Conservation (phyloP, 345 rosid genomes). For the Brassica incana region DNA sequence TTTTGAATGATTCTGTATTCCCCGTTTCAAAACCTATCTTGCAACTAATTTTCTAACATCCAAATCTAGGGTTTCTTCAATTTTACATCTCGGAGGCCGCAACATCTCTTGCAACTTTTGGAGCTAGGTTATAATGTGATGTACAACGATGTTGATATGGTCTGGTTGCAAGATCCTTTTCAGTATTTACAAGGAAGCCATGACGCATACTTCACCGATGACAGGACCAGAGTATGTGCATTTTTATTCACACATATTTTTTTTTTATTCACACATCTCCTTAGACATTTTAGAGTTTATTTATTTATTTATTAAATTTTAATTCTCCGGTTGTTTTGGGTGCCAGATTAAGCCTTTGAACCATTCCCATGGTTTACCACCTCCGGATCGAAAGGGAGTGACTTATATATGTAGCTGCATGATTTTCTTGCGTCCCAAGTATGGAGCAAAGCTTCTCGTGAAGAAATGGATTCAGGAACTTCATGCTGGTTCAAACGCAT, state of each 20-base stretch:
- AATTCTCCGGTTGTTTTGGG: neutral
- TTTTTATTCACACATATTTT: neutral
- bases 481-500: constrained; percentile 18
- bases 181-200: neutral
- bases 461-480: constrained; percentile 90
- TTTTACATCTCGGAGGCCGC: neutral
- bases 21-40: neutral
- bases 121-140: neutral
- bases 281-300: neutral
- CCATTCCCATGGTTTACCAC: constrained; percentile 78
- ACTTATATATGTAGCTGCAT: constrained; percentile 79
- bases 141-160: neutral
- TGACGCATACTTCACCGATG: neutral
- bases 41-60: neutral
- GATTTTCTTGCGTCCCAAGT: constrained; percentile 44
- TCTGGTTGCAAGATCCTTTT: neutral
- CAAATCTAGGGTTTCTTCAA: neutral
- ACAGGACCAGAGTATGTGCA: neutral
- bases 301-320: neutral
- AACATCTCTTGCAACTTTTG: neutral
- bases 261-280: neutral
- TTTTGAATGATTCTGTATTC: neutral
- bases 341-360: constrained; percentile 75
- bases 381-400: constrained; percentile 68
- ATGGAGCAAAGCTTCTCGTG: constrained; percentile 83